Conservation (phyloP, 78 protist genomes). For the Pigoraptor vietnamica region DNA sequence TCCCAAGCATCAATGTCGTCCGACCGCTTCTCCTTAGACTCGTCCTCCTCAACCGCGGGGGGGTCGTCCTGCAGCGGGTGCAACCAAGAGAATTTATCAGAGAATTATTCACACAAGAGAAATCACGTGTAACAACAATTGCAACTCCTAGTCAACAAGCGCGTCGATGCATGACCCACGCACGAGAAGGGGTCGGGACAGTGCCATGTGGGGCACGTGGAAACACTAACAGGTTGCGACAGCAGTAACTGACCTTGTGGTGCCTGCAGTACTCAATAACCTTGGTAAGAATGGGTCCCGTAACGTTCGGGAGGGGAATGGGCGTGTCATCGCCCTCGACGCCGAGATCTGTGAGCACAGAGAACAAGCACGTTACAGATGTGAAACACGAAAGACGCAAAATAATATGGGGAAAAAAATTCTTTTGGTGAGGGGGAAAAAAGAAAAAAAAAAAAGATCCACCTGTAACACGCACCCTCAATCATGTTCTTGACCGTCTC, state of each 20-base stretch:
- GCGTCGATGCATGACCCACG: no score
- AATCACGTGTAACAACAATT: neutral
- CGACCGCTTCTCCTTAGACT: slow-evolving; percentile 35
- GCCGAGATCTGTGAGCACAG: neutral
- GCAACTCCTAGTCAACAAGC: no score
- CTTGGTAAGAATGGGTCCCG: slow-evolving; percentile 54
- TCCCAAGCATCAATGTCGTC: slow-evolving; percentile 44
- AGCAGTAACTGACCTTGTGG: neutral
- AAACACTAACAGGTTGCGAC: no score
- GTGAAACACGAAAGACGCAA: no score
- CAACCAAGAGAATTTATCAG: no score
- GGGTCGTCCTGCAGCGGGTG: slow-evolving; percentile 31
- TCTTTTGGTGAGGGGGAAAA: no score
- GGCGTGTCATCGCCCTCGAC: slow-evolving; percentile 38
- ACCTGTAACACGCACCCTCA: slow-evolving; percentile 22
- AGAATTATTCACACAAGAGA: neutral
- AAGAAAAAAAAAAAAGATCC: neutral
- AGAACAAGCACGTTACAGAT: neutral
- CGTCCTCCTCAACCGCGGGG: slow-evolving; percentile 60
- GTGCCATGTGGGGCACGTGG: no score
- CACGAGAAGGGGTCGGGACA: no score
- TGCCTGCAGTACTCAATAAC: slow-evolving; percentile 68
- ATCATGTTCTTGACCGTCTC: slow-evolving; percentile 64
- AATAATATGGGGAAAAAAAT: no score
- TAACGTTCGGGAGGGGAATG: slow-evolving; percentile 85